Evolutionary conservation across 2,329 filamentous ascomycete genomes (phyloP), one percentile per base, ranked within the genome.

Genomic region (Polychaeton citri): DNA sequence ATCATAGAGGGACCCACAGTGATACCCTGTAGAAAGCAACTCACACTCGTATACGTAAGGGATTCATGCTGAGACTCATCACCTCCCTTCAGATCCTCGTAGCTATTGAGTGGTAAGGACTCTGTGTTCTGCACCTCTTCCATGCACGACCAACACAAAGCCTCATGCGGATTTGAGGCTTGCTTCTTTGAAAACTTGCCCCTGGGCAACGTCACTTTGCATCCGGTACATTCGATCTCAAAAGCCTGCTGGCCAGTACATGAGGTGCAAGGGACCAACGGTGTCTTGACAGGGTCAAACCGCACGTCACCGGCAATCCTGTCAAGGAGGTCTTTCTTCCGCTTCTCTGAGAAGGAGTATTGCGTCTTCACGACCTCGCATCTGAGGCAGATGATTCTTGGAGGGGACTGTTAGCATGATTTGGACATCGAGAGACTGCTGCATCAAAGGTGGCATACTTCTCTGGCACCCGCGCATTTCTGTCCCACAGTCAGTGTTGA

Each of bases 171-270:
- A 19, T 28, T 34, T 15, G 26, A 35, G 12, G 33, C 20, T 30
- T 39, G 37, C 17, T 28, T 39, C 19, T 36, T 36, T 6, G 37
- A 33, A n/a, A 39, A 39, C 13, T 35, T 35, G 19, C 32, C 32
- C 26, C 34, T 33, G 6, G 33, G 33, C 18, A 39, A 16, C 4
- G 28, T 32, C 19, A 32, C 36, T n/a, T 39, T 34, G 37, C 37
- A 39, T 1, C 19, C 18, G 10, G 21, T 24, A 33, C 37, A 39
- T 8, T 19, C 26, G n/a, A 39, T 24, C 24, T 28, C 24, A 15
- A 28, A 10, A 12, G 24, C 12, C 5, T 15, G 12, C 5, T 28
- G 12, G 12, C 12, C 12, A 5, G 24, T 28, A 7, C 24, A 28
- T 10, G 24, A 28, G 4, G 7, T 28, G 24, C 24, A 28, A 28